Evolutionary conservation across 2,329 filamentous ascomycete genomes (phyloP).

Genomic region (Neopestalotiopsis sp.): DNA sequence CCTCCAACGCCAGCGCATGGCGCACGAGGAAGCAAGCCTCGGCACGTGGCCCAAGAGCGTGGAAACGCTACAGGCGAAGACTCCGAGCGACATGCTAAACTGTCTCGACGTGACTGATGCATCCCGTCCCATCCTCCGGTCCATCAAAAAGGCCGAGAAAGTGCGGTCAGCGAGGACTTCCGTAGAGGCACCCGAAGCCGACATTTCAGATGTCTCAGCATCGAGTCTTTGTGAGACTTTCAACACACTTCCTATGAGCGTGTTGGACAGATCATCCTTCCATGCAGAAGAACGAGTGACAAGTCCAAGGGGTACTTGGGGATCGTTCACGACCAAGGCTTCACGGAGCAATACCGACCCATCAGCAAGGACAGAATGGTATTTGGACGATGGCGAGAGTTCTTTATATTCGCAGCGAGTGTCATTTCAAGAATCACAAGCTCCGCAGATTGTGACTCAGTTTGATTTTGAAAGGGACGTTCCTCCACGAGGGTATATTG

Average conservation of each 20-base stretch:
- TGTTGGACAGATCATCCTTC: background rate
- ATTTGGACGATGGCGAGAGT: background rate
- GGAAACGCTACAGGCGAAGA: slow-evolving; percentile 17
- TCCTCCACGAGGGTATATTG: background rate
- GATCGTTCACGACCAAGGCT: background rate
- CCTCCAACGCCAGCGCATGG: slow-evolving; percentile 34
- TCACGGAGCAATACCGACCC: background rate
- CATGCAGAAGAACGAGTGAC: background rate
- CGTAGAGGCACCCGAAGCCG: background rate
- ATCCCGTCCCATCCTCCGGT: background rate
- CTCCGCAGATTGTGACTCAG: background rate
- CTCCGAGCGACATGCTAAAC: background rate
- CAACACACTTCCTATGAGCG: background rate
- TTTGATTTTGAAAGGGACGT: slow-evolving; percentile 9
- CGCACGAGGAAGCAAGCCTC: slow-evolving; percentile 28
- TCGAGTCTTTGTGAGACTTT: background rate
- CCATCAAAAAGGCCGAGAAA: background rate
- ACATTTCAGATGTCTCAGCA: background rate
- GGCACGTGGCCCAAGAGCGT: slow-evolving; percentile 24
- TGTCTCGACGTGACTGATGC: background rate
- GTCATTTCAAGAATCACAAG: background rate
- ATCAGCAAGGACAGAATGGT: background rate
- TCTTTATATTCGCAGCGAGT: background rate
- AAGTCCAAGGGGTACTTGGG: background rate
- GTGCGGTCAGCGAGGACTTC: background rate